phyloP scores from a whole-genome alignment of 805 yeast species.

The Yueomyces sinensis region DNA sequence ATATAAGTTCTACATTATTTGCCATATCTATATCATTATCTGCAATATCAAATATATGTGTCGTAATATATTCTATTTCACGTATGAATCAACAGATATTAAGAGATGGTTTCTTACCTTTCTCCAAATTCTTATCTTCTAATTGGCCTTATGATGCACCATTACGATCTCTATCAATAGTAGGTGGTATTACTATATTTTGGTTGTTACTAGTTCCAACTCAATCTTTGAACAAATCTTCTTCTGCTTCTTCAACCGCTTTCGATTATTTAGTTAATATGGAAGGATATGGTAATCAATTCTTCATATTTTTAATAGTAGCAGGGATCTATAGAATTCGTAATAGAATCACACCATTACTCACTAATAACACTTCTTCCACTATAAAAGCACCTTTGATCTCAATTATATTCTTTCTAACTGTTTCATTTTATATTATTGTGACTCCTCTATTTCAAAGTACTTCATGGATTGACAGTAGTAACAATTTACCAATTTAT shows the following conservation, averaged over 20 bases:
- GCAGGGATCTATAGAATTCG: constrained; percentile 46
- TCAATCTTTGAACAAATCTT: neutral
- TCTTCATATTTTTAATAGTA: constrained; percentile 39
- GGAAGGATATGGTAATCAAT: constrained; percentile 34
- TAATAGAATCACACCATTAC: constrained; percentile 30
- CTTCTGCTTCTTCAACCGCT: constrained; percentile 19
- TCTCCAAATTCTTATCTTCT: constrained; percentile 35
- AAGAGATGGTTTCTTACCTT: constrained; percentile 50
- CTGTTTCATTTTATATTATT: constrained; percentile 34
- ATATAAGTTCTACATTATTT: constrained; percentile 39
- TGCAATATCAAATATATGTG: constrained; percentile 50
- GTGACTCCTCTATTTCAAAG: constrained; percentile 31
- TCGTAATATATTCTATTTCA: constrained; percentile 44
- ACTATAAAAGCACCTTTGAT: constrained; percentile 36
- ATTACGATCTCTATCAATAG: constrained; percentile 31
- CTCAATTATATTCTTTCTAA: constrained; percentile 35
- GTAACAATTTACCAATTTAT: constrained; percentile 25
- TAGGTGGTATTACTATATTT: constrained; percentile 20
- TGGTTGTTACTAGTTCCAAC: constrained; percentile 25
- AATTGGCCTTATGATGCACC: constrained; percentile 48
- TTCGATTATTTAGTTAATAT: constrained; percentile 32
- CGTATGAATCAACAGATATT: constrained; percentile 54
- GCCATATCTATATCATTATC: constrained; percentile 48
- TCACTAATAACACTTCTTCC: no score
- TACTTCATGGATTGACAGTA: constrained; percentile 6